These are phyloP conservation scores for Gossypioides kirkii DNA, from an alignment of 345 rosid species.

Conservation along the genomic window DNA sequence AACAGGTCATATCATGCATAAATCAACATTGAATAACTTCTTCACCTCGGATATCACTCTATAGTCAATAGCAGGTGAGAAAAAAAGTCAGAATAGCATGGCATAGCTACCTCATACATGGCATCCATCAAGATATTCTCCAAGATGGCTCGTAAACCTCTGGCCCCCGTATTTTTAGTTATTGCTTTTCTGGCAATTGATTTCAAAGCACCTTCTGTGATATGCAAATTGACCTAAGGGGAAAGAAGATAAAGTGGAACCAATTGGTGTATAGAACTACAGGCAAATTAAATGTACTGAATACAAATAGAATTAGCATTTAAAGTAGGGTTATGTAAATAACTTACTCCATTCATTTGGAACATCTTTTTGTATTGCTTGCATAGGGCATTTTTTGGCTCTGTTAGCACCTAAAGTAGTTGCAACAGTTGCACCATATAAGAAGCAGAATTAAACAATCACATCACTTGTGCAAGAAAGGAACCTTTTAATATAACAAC, in stretches of 20 bases:
- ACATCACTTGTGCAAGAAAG: neutral
- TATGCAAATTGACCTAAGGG: slow-evolving; percentile 82
- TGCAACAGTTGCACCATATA: neutral
- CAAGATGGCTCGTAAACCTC: slow-evolving; percentile 79
- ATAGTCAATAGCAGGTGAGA: neutral
- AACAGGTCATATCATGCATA: no score
- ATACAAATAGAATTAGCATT: neutral
- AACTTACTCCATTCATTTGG: slow-evolving; percentile 84
- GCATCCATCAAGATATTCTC: slow-evolving; percentile 94
- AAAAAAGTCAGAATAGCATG: neutral
- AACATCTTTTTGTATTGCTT: slow-evolving; percentile 95
- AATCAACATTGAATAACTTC: no score
- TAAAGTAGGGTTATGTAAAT: slow-evolving; percentile 1
- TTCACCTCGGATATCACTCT: neutral
- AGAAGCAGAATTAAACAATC: neutral
- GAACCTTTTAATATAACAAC: neutral
- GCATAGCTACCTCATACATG: slow-evolving; percentile 80
- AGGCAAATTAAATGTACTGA: neutral
- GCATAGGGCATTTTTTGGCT: slow-evolving; percentile 93
- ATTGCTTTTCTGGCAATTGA: slow-evolving; percentile 81
- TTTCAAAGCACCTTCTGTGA: slow-evolving; percentile 68
- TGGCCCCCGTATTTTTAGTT: slow-evolving; percentile 86
- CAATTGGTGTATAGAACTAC: neutral
- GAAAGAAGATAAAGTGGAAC: slow-evolving; percentile 2
- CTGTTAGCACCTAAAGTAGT: slow-evolving; percentile 65